Conservation (phyloP, 495 filamentous ascomycete genomes). For the Penicillium chermesinum region DNA sequence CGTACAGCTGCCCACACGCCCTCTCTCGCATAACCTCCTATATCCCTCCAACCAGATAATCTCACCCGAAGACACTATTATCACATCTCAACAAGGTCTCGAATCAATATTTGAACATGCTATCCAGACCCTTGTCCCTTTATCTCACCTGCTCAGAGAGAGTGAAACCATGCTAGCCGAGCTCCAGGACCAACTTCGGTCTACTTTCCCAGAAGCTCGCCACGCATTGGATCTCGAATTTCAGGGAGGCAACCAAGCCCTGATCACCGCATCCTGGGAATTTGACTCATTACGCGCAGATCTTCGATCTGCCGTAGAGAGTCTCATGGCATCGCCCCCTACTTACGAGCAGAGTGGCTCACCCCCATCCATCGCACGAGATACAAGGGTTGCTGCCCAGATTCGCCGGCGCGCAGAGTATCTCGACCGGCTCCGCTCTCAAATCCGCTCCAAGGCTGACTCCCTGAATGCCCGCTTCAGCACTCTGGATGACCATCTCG, state of each 20-base stretch:
- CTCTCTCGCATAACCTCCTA: slow-evolving; percentile 4
- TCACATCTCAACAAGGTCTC: slow-evolving; percentile 26
- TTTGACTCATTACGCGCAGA: slow-evolving; percentile 39
- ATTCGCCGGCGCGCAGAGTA: slow-evolving; percentile 33
- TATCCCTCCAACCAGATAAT: slow-evolving; percentile 8
- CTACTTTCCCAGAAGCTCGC: slow-evolving; percentile 28
- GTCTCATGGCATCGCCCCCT: slow-evolving; percentile 27
- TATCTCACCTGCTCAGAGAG: slow-evolving; percentile 29
- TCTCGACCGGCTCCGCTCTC: slow-evolving; percentile 32
- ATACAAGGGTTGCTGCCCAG: slow-evolving; percentile 32
- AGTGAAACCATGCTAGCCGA: slow-evolving; percentile 31
- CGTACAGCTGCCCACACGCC: slow-evolving; percentile 7
- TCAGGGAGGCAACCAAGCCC: slow-evolving; percentile 32
- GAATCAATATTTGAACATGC: slow-evolving; percentile 31
- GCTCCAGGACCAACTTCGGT: slow-evolving; percentile 28
- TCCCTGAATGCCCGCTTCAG: slow-evolving; percentile 30
- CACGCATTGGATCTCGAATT: slow-evolving; percentile 43
- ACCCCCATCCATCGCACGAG: slow-evolving; percentile 18
- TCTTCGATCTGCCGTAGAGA: slow-evolving; percentile 38
- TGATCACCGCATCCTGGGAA: slow-evolving; percentile 31
- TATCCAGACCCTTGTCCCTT: slow-evolving; percentile 27
- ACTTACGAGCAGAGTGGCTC: slow-evolving; percentile 6
- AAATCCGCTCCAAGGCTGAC: slow-evolving; percentile 35
- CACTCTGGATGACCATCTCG: slow-evolving; percentile 40
- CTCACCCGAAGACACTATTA: slow-evolving; percentile 21